Base-by-base conservation (phyloP, 2,329 filamentous ascomycete species). In the Aspergillus sp. region DNA sequence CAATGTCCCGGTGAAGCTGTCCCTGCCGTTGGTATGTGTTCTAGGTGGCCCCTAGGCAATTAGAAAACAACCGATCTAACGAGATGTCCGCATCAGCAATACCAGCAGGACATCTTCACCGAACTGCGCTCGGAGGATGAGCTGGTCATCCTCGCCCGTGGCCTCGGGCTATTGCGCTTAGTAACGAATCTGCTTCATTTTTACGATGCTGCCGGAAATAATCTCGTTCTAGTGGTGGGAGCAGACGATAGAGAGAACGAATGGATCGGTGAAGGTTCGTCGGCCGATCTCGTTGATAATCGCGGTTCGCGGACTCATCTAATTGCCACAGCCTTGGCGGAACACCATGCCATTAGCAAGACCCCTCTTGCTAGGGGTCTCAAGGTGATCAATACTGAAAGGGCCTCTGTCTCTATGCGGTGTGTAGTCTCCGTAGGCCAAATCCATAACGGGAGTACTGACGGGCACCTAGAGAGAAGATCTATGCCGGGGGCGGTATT, bases 151-250 rank as follows among this genome's bases (percentile, higher is more conserved):
- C 85, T 98, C 57, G 95, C 94, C 47, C 90, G 92, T 55, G 95
- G 95, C 67, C 88, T 99, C 52, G 95, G 95, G 68, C 87, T 98
- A 50, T 86, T 97, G 74, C 91, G 92, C 66, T 86, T 99, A 58
- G 85, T 97, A 71, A 96, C 92, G n/a, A 99, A 98, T 73, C 85
- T 99, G 45, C 86, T 99, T 29, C 95, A 99, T 77, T 93, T 93
- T 20, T 97, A 97, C 78, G 95, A 99, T 83, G 93, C 92, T 1
- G 92, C 92, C 3, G 95, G 95, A 14, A 96, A 95, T 77, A 98
- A 96, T 71, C 81, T 99, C 56, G 88, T 99, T 52, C 82, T 99
- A 49, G 79, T 99, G 20, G 87, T 98, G 47, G 93, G 92, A 10
- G 93, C 95, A 39, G 90, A 95, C 61, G 92, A 97, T 36, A 87